These are phyloP conservation scores for Aspergillus haitiensis DNA, from an alignment of 495 filamentous ascomycete genomes.

Conservation along the genomic window DNA sequence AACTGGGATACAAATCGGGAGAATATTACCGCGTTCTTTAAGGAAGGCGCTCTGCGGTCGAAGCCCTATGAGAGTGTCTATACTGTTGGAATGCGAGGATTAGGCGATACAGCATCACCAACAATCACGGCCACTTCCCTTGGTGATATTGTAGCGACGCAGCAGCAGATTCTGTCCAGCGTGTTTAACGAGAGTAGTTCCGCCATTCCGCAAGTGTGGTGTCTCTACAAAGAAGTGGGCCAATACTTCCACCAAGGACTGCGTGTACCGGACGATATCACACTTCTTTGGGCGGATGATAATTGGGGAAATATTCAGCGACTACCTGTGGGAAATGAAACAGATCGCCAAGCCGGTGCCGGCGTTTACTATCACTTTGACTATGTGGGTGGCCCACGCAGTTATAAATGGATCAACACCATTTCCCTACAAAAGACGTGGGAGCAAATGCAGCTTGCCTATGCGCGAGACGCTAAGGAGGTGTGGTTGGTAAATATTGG, in stretches of 20 bases:
- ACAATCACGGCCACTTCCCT: conserved; percentile 57
- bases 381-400: conserved; percentile 41
- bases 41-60: conserved; percentile 63
- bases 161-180: conserved; percentile 56
- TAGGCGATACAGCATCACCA: conserved; percentile 61
- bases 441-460: conserved; percentile 41
- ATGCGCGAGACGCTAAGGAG: conserved; percentile 59
- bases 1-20: conserved; percentile 65
- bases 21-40: conserved; percentile 65
- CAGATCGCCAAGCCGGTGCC: conserved; percentile 59
- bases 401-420: conserved; percentile 36
- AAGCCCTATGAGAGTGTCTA: conserved; percentile 64
- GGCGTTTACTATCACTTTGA: conserved; percentile 81
- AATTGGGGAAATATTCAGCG: conserved; percentile 71
- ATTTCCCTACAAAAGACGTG: conserved; percentile 33
- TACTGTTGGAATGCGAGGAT: conserved; percentile 74
- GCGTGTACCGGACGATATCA: conserved; percentile 69
- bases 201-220: conserved; percentile 69
- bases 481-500: conserved; percentile 81
- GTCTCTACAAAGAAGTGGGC: conserved; percentile 71
- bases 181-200: conserved; percentile 55
- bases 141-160: conserved; percentile 57
- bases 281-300: conserved; percentile 73
- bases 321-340: conserved; percentile 63
- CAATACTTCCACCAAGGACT: conserved; percentile 66